Base-by-base conservation (phyloP, 2,329 filamentous ascomycete species). In the Erysiphe pulchra region DNA sequence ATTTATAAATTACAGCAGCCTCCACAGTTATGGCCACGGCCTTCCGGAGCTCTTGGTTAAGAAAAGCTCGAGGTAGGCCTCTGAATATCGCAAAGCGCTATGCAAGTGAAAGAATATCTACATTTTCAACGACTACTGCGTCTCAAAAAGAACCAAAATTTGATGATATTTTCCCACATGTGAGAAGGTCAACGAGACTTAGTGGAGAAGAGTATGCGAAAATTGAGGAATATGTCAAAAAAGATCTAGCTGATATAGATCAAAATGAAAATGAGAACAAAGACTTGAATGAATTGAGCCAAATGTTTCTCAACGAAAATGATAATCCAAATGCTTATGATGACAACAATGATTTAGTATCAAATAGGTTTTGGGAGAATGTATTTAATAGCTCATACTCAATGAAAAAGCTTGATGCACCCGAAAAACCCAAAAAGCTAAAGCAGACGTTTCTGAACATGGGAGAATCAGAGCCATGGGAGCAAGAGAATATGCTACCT, bases 401-500 rank as follows among this genome's bases (percentile, higher is more conserved):
- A 9, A 31, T 42, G n/a, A 42, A 42, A 42, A 42, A 42, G 28
- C 20, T 42, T 42, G 40, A 42, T 42, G 40, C 40, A 13, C 40
- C 40, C 18, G 40, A 42, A 31, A 42, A 42, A 16, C 40, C 12
- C 1, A 42, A 42, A 20, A 57, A 49, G 44, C 47, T 51, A n/a
- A 58, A 57, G 48, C 46, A 54, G 32, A 57, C 56, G 1, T 58
- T 60, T 40, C 47, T 58, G 50, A 58, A 59, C 38, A 53, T 56
- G 51, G 55, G 54, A 44, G 57, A 57, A 33, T 44, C 49, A 16
- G 52, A 56, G 34, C 51, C 53, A 8, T 56, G 55, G 44, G 56
- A 57, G 30, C 50, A 54, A 10, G 54, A 54, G n/a, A 50, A 52
- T 32, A 50, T 47, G 38, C 45, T 53, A 47, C 70, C 76, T 51